Conservation (phyloP, 768 basidiomycete genomes). For the Russula sp. region DNA sequence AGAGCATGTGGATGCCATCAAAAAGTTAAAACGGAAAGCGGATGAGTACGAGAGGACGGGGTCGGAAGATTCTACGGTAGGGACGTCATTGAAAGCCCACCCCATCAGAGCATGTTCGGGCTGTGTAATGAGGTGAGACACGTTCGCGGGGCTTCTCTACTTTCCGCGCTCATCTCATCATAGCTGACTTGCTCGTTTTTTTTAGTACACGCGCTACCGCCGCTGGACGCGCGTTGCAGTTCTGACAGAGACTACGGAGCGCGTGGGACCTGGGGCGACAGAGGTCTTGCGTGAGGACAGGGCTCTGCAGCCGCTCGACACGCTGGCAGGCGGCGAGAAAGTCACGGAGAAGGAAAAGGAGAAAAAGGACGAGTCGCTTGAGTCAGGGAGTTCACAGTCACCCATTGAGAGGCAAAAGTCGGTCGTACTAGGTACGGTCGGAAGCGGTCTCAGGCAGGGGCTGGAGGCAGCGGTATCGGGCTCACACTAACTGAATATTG, state of each 20-base stretch:
- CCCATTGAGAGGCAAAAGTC: conserved; percentile 2
- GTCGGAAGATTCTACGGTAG: too few species aligned
- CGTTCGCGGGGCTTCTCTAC: not conserved
- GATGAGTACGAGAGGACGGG: too few species aligned
- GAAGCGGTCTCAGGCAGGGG: conserved; percentile 14
- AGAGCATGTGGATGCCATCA: too few species aligned
- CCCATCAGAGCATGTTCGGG: too few species aligned
- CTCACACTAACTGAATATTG: not conserved
- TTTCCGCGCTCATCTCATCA: not conserved
- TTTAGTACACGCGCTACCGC: conserved; percentile 75
- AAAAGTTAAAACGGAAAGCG: too few species aligned
- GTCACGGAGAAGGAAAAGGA: not conserved
- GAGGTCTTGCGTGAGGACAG: conserved; percentile 27
- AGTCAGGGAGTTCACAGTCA: not conserved
- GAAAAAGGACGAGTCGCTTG: not conserved
- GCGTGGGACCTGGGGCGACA: conserved; percentile 35
- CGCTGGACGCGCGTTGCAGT: conserved; percentile 84
- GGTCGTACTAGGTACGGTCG: conserved; percentile 10
- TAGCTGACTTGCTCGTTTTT: not conserved
- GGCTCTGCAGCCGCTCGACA: conserved; percentile 8
- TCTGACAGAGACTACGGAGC: conserved; percentile 65
- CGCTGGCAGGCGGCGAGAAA: not conserved
- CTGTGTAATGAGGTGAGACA: too few species aligned
- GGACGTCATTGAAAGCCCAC: too few species aligned
- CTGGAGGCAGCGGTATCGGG: conserved; percentile 16